phyloP scores from a whole-genome alignment of 2,329 filamentous ascomycete species.

The Penicillium sp. region DNA sequence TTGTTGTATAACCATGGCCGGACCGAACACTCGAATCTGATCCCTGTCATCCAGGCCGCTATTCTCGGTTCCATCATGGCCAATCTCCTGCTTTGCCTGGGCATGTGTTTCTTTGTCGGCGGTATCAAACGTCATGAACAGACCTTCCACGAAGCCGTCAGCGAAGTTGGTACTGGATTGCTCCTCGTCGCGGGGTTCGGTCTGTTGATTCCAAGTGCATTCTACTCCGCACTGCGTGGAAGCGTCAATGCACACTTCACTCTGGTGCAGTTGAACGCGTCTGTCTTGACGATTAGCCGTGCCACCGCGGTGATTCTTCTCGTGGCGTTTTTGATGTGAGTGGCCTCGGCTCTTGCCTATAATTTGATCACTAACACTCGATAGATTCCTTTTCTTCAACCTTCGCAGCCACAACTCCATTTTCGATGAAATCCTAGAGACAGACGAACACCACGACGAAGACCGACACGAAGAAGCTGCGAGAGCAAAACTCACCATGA shows the following conservation, averaged over 20 bases:
- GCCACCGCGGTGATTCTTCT: slow-evolving; percentile 69
- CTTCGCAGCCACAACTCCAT: slow-evolving; percentile 73
- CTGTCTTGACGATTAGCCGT: slow-evolving; percentile 65
- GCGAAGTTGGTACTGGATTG: slow-evolving; percentile 74
- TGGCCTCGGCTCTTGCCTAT: background rate
- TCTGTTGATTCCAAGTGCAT: slow-evolving; percentile 45
- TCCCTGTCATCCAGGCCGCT: slow-evolving; percentile 75
- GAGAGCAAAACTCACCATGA: slow-evolving; percentile 70
- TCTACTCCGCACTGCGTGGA: slow-evolving; percentile 44
- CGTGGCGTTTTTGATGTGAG: slow-evolving; percentile 63
- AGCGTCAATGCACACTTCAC: slow-evolving; percentile 39
- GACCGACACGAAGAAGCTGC: slow-evolving; percentile 60
- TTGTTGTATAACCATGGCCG: slow-evolving; percentile 57
- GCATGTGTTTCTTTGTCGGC: slow-evolving; percentile 74
- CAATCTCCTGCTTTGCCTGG: slow-evolving; percentile 76
- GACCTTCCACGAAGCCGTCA: slow-evolving; percentile 70
- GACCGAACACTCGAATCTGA: slow-evolving; percentile 36
- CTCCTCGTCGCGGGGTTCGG: slow-evolving; percentile 70
- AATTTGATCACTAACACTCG: slow-evolving; percentile 4
- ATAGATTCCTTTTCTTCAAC: slow-evolving; percentile 64
- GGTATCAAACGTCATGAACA: slow-evolving; percentile 66
- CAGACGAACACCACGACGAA: slow-evolving; percentile 65
- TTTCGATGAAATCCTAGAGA: slow-evolving; percentile 69
- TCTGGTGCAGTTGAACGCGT: slow-evolving; percentile 45
- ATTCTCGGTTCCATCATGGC: slow-evolving; percentile 81